Percentiles rank a stretch among this genome's conserved stretches.
phyloP scores from a whole-genome alignment of 257 asterid genomes.

The Petunia secreta region DNA sequence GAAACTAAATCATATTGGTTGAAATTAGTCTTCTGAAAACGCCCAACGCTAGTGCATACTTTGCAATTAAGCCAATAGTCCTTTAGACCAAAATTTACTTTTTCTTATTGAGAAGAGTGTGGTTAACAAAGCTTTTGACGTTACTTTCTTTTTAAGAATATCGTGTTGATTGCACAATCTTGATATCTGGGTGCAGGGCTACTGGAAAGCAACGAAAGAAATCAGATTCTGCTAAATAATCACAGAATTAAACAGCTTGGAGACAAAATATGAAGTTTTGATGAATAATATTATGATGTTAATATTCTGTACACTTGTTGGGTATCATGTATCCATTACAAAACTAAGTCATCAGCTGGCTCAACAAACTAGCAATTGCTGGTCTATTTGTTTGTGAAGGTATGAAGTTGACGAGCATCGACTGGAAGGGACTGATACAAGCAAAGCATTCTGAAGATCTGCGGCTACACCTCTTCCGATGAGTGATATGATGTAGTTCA shows the following conservation, averaged over 20 bases:
- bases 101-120: background rate
- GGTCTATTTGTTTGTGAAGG: background rate
- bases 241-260: background rate
- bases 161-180: background rate
- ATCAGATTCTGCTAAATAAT: background rate
- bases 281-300: background rate
- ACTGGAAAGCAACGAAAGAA: background rate
- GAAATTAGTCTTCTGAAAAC: too few relatives aligned
- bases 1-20: too few relatives aligned
- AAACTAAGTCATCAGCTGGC: too few relatives aligned
- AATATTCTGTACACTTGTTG: background rate
- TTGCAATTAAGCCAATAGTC: too few relatives aligned
- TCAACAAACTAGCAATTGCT: background rate
- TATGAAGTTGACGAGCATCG: background rate
- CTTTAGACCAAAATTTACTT: too few relatives aligned
- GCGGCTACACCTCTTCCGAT: background rate
- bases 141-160: background rate
- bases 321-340: background rate
- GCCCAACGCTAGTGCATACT: too few relatives aligned
- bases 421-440: background rate
- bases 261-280: background rate
- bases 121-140: background rate
- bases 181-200: background rate
- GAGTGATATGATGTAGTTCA: background rate
- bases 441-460: slow-evolving; percentile 25